Conservation (phyloP, 768 basidiomycete genomes). For the Podaxis mareebaensis region DNA sequence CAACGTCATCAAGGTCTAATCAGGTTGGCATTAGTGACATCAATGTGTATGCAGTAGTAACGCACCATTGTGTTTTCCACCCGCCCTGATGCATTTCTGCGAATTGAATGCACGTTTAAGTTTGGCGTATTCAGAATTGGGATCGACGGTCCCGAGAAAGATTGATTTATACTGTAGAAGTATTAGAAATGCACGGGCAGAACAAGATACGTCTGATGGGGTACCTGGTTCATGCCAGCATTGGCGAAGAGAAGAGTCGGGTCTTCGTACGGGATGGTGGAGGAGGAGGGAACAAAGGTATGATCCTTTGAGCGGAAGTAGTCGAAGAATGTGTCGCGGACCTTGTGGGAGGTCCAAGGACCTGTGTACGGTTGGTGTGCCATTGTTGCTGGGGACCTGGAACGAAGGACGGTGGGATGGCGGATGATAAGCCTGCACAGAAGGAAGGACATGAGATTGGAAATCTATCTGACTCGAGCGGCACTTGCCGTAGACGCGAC, state of each 20-base stretch:
- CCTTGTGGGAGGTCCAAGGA: constrained; percentile 78
- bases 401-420: constrained; percentile 18
- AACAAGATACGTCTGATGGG: constrained; percentile 16
- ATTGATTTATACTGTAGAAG: constrained; percentile 84
- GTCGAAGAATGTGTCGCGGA: constrained; percentile 89
- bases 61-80: constrained; percentile 96
- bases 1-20: constrained; percentile 96
- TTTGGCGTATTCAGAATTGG: constrained; percentile 87
- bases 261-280: constrained; percentile 96
- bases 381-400: constrained; percentile 35
- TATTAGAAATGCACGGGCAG: background rate
- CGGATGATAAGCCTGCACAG: constrained; percentile 5
- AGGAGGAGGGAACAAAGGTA: constrained; percentile 86
- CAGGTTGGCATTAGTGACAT: background rate
- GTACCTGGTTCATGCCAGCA: constrained; percentile 94
- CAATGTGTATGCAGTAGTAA: background rate
- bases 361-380: constrained; percentile 35
- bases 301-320: constrained; percentile 83
- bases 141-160: constrained; percentile 97
- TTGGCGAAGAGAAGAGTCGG: constrained; percentile 97
- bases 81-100: constrained; percentile 98
- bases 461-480: constrained; percentile 19
- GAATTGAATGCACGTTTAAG: constrained; percentile 93
- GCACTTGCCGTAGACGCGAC: constrained; percentile 10
- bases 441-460: constrained; percentile 14